Percentiles rank a stretch among this genome's conserved stretches.
Conservation (phyloP, 2,329 filamentous ascomycete genomes). For the Talaromyces sp. region DNA sequence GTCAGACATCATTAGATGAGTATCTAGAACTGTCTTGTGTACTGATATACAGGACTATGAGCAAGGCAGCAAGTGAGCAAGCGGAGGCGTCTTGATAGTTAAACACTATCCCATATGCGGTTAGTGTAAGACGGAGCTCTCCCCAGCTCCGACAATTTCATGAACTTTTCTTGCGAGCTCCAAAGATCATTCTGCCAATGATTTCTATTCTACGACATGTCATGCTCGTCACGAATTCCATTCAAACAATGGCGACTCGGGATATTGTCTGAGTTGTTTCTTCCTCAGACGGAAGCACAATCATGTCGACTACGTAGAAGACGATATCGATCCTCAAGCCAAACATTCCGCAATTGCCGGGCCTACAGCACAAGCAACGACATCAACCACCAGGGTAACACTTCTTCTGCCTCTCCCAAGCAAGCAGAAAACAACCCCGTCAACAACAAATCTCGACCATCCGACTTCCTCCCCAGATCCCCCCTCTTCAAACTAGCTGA, state of each 20-base stretch:
- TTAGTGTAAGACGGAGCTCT: constrained; percentile 1
- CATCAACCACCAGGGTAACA: background rate
- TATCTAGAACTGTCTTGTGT: background rate
- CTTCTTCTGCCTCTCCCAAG: background rate
- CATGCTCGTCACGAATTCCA: constrained; percentile 11
- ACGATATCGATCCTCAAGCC: background rate
- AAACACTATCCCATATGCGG: background rate
- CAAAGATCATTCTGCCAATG: background rate
- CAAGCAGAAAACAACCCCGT: background rate
- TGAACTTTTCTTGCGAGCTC: background rate
- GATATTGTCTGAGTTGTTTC: background rate
- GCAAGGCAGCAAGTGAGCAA: background rate
- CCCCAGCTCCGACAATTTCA: background rate
- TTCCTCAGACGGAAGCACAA: background rate
- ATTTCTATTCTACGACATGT: background rate
- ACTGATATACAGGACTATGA: background rate
- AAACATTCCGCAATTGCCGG: background rate
- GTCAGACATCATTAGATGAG: background rate
- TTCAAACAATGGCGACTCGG: constrained; percentile 8
- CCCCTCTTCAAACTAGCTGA: constrained; percentile 29
- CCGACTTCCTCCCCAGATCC: constrained; percentile 35
- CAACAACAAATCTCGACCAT: constrained; percentile 23
- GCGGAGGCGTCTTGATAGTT: background rate
- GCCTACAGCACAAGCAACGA: background rate
- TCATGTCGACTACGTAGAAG: background rate